A percentile compares a stretch with the other conserved stretches of the same genome.
Conservation (phyloP, 371 early-diverging fungal species). For the Rhizopus sp. region DNA sequence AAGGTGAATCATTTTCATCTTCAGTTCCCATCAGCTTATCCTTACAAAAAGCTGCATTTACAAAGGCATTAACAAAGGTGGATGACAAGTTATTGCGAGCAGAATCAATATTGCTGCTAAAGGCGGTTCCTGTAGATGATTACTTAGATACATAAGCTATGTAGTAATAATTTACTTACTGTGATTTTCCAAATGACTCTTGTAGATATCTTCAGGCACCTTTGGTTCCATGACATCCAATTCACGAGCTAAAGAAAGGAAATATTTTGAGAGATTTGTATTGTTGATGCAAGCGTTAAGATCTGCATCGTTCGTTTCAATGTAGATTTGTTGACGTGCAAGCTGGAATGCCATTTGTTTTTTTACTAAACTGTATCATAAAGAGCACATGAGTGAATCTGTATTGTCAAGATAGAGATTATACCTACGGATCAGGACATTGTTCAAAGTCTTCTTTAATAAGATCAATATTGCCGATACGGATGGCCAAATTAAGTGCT, state of each 20-base stretch:
- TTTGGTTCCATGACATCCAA: slow-evolving; percentile 95
- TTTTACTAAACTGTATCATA: slow-evolving; percentile 59
- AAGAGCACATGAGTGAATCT: background rate
- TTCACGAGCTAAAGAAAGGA: slow-evolving; percentile 86
- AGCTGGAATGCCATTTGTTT: slow-evolving; percentile 96
- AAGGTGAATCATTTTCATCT: slow-evolving; percentile 69
- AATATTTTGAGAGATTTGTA: slow-evolving; percentile 82
- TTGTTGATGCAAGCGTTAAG: slow-evolving; percentile 88
- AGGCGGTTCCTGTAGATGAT: slow-evolving; percentile 48
- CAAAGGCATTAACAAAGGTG: slow-evolving; percentile 97
- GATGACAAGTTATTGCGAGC: slow-evolving; percentile 95
- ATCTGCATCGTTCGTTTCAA: slow-evolving; percentile 83
- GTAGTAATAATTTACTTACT: slow-evolving; percentile 41
- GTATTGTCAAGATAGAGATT: background rate
- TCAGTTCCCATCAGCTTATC: slow-evolving; percentile 87
- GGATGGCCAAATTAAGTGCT: slow-evolving; percentile 84
- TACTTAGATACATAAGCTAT: background rate
- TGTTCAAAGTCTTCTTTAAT: slow-evolving; percentile 89
- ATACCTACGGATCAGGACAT: slow-evolving; percentile 77
- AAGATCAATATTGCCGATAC: slow-evolving; percentile 77
- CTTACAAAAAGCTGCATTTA: slow-evolving; percentile 94
- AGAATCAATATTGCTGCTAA: slow-evolving; percentile 80
- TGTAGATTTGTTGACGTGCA: slow-evolving; percentile 85
- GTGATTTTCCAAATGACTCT: slow-evolving; percentile 90
- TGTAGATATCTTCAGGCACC: slow-evolving; percentile 97